These are phyloP conservation scores for Cyamopsis tetragonoloba DNA, from an alignment of 306 rosid genomes.

Conservation along the genomic window DNA sequence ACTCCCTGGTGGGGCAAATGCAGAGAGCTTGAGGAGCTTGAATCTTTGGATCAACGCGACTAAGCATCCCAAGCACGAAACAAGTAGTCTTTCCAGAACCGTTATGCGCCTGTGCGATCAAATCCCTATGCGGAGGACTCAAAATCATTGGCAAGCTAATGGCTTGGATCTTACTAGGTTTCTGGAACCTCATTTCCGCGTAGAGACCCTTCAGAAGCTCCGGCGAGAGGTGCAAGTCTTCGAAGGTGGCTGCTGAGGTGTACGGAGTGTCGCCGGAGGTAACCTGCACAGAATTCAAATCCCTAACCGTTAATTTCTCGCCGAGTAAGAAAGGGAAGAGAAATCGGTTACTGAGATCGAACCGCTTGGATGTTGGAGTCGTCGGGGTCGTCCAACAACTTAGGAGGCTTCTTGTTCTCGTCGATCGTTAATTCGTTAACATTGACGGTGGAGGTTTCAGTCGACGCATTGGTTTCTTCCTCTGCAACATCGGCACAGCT, in stretches of 20 bases:
- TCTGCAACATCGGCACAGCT: conserved; percentile 67
- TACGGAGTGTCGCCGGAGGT: conserved; percentile 68
- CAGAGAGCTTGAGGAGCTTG: conserved; percentile 87
- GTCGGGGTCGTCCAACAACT: conserved; percentile 70
- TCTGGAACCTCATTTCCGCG: conserved; percentile 80
- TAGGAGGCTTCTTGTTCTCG: conserved; percentile 32
- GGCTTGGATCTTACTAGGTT: conserved; percentile 89
- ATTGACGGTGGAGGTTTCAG: conserved; percentile 25
- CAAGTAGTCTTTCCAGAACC: conserved; percentile 97
- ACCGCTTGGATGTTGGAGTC: conserved; percentile 77
- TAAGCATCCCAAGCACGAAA: conserved; percentile 88
- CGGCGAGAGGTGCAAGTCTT: conserved; percentile 57
- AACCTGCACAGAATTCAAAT: conserved; percentile 41
- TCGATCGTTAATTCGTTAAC: conserved; percentile 44
- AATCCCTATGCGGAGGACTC: conserved; percentile 63
- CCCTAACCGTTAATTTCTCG: not conserved
- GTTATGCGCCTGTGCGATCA: conserved; percentile 93
- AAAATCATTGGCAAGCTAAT: conserved; percentile 87
- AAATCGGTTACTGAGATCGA: not conserved
- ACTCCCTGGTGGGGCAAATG: conserved; percentile 86
- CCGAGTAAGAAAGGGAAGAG: not conserved
- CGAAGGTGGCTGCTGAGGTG: conserved; percentile 72
- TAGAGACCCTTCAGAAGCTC: conserved; percentile 80
- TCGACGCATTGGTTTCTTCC: conserved; percentile 36
- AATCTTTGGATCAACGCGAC: conserved; percentile 70